Evolutionary conservation across 2,329 filamentous ascomycete species (phyloP).

Genomic region (Zymoseptoria tritici): DNA sequence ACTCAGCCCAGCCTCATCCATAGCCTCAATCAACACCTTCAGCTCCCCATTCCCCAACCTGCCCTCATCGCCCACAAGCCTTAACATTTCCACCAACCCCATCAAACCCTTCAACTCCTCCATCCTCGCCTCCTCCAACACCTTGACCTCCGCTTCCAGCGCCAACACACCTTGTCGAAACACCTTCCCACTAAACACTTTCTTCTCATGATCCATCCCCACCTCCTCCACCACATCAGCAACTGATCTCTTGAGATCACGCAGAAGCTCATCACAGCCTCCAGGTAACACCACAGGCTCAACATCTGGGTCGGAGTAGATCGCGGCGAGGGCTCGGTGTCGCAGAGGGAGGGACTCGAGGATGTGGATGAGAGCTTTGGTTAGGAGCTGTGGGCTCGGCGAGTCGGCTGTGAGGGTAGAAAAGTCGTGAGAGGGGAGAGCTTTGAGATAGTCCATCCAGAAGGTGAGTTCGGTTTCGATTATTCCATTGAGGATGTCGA

Average conservation of each 20-base stretch:
- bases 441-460: conserved; percentile 7
- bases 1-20: conserved; percentile 10
- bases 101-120: conserved; percentile 8
- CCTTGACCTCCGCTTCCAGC: conserved; percentile 8
- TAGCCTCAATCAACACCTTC: conserved; percentile 4
- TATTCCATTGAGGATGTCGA: conserved; percentile 1
- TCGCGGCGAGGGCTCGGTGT: conserved; percentile 4
- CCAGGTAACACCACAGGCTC: not conserved
- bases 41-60: conserved; percentile 4
- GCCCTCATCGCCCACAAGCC: conserved; percentile 4
- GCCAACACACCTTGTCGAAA: conserved; percentile 2
- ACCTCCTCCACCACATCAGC: conserved; percentile 1
- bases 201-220: conserved; percentile 3
- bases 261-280: not conserved
- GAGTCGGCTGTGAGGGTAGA: not conserved
- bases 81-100: conserved; percentile 6
- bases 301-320: conserved; percentile 1
- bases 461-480: conserved; percentile 7
- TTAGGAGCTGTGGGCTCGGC: not conserved
- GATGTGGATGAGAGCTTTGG: conserved; percentile 4
- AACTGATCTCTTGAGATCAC: not conserved
- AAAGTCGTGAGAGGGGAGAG: not conserved
- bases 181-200: conserved; percentile 6
- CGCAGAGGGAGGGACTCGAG: conserved; percentile 12
- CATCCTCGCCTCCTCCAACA: conserved; percentile 8